Base-by-base conservation (phyloP, 2,329 filamentous ascomycete genomes). In the Cladophialophora yegresii region DNA sequence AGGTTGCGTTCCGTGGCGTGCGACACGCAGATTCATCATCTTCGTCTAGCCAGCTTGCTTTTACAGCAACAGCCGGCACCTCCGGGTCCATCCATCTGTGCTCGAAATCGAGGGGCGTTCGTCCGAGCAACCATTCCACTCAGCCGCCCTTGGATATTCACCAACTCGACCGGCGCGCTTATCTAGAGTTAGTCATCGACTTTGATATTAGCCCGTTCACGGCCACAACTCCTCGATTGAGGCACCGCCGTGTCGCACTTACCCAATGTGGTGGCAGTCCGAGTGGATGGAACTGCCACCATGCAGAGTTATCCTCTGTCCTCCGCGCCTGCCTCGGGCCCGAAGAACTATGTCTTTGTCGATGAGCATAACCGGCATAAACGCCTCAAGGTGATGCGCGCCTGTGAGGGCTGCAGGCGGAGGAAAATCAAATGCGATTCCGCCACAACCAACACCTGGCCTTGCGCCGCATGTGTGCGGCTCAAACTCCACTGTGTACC, bases 341-440 rank as follows among this genome's bases (percentile, higher is more conserved):
- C 65, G 20, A 71, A 70, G 63, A 93, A 97, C 77, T 98, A 97
- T 90, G 95, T 98, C 73, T 98, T 98, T 75, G 95, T 98, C 63
- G 93, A 98, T 78, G 93, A 98, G 78, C 95, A 98, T 78, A 98
- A 98, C 81, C 89, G 95, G 69, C 95, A 98, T 79, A 98, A 98
- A 80, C 87, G 93, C 72, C 82, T 98, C 68, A 98, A 98, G 84
- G 93, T 97, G 58, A 97, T 96, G 92, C 89, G 95, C 81, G 95
- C 93, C 62, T 98, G 93, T 77, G 93, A 97, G 79, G 93, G 93
- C 66, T 98, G 93, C 75, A 86, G 93, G 67, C 89, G 92, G 78
- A 87, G 93, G 73, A 99, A 99, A 79, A 99, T 99, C 76, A 96
- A 96, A 77, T 99, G 93, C 79, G 95, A 98, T 80, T 92, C 93